These are phyloP conservation scores for Colletotrichum godetiae DNA, from an alignment of 2,329 filamentous ascomycete genomes.

Conservation along the genomic window DNA sequence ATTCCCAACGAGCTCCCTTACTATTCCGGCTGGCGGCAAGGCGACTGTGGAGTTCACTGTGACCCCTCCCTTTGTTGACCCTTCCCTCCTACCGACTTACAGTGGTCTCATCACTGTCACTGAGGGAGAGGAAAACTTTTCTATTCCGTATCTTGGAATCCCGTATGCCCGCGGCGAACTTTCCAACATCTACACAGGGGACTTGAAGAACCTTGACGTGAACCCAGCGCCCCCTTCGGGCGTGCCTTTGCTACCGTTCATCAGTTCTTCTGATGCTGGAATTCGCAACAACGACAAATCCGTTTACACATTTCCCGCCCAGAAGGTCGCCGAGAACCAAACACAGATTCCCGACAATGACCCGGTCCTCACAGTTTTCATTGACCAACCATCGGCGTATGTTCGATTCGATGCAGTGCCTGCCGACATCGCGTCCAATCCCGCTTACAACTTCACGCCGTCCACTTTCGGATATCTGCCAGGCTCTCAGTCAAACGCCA, in stretches of 20 bases:
- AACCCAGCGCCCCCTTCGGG: conserved; percentile 3
- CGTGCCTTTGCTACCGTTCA: conserved; percentile 3
- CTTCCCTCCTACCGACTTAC: conserved; percentile 15
- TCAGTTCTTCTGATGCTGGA: conserved; percentile 12
- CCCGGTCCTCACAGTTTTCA: conserved; percentile 2
- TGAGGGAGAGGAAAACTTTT: background rate
- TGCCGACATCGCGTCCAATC: conserved; percentile 15
- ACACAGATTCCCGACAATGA: conserved; percentile 6
- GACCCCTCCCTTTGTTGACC: background rate
- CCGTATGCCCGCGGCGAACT: conserved; percentile 3
- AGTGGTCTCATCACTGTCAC: conserved; percentile 24
- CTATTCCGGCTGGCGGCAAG: conserved; percentile 11
- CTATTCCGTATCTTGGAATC: conserved; percentile 17
- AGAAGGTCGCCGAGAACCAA: background rate
- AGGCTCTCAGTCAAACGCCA: background rate
- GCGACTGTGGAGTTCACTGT: conserved; percentile 9
- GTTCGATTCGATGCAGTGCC: conserved; percentile 20
- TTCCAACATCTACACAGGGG: conserved; percentile 12
- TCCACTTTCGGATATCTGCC: conserved; percentile 8
- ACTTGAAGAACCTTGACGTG: background rate
- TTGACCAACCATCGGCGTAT: conserved; percentile 21
- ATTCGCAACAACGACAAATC: conserved; percentile 15
- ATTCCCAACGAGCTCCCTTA: conserved; percentile 3
- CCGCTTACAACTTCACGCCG: conserved; percentile 17
- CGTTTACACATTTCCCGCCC: conserved; percentile 25